Conservation (phyloP, 495 filamentous ascomycete genomes). For the Daldinia childiae region DNA sequence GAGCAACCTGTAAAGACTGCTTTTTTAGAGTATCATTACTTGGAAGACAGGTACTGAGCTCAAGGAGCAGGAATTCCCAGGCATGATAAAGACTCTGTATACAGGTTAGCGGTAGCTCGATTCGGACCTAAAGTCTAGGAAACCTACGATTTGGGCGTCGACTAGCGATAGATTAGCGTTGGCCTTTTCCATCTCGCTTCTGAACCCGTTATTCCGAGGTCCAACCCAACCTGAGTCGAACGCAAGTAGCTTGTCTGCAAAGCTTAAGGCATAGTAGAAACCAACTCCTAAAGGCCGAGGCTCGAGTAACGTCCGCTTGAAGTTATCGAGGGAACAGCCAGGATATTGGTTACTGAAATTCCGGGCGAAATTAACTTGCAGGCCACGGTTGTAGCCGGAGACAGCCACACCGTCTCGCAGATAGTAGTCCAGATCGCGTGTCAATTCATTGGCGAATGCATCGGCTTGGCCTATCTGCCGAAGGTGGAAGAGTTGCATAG, state of each 20-base stretch:
- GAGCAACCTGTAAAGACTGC: slow-evolving; percentile 71
- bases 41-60: slow-evolving; percentile 76
- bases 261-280: slow-evolving; percentile 82
- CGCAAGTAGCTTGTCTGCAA: slow-evolving; percentile 76
- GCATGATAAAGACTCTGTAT: slow-evolving; percentile 77
- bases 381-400: slow-evolving; percentile 80
- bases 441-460: slow-evolving; percentile 70
- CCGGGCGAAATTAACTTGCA: slow-evolving; percentile 82
- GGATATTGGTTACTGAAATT: slow-evolving; percentile 84
- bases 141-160: slow-evolving; percentile 86
- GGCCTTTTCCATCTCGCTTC: slow-evolving; percentile 79
- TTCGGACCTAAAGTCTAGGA: background rate
- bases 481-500: slow-evolving; percentile 87
- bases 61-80: slow-evolving; percentile 89
- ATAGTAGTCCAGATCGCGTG: slow-evolving; percentile 79
- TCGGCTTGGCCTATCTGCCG: slow-evolving; percentile 74
- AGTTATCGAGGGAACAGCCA: slow-evolving; percentile 72
- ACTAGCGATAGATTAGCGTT: slow-evolving; percentile 92
- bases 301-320: slow-evolving; percentile 77
- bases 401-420: slow-evolving; percentile 75
- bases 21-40: slow-evolving; percentile 68
- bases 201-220: slow-evolving; percentile 72
- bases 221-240: slow-evolving; percentile 82
- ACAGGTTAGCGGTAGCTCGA: slow-evolving; percentile 44
- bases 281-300: slow-evolving; percentile 70